These are phyloP conservation scores for Lachnellula subtilissima DNA, from an alignment of 2,329 filamentous ascomycete genomes.

Conservation along the genomic window DNA sequence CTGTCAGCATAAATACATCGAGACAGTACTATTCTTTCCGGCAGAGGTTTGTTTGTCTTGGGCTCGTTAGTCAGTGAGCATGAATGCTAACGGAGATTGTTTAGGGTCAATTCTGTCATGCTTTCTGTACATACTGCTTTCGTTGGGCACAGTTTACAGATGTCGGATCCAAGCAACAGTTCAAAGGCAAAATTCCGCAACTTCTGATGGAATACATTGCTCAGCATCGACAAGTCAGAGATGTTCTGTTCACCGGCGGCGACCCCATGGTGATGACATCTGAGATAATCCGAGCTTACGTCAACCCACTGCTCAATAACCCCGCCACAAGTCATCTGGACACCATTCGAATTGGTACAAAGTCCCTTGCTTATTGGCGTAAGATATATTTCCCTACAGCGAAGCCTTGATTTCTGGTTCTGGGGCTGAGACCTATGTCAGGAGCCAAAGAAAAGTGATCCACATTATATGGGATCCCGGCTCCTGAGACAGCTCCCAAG, in stretches of 20 bases:
- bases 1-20: slow-evolving; percentile 8
- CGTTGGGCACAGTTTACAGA: slow-evolving; percentile 6
- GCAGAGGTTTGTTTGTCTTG: neutral
- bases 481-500: too few relatives aligned
- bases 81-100: neutral
- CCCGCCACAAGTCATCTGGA: slow-evolving; percentile 1
- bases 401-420: too few relatives aligned
- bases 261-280: slow-evolving; percentile 9
- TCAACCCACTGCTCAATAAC: slow-evolving; percentile 1
- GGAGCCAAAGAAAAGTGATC: too few relatives aligned
- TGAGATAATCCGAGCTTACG: neutral
- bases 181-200: neutral
- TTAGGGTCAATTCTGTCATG: slow-evolving; percentile 10
- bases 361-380: slow-evolving; percentile 10
- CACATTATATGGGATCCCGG: too few relatives aligned
- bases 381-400: too few relatives aligned
- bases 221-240: neutral
- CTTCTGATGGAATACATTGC: neutral
- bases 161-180: slow-evolving; percentile 1
- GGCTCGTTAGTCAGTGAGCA: neutral
- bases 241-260: slow-evolving; percentile 9
- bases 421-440: too few relatives aligned
- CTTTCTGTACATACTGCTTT: slow-evolving; percentile 8
- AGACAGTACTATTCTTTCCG: slow-evolving; percentile 8
- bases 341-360: slow-evolving; percentile 8